A percentile compares a stretch with the other conserved stretches of the same genome.
Evolutionary conservation across 352 stramenopile species (phyloP).

Genomic region (Phytophthora colocasiae): DNA sequence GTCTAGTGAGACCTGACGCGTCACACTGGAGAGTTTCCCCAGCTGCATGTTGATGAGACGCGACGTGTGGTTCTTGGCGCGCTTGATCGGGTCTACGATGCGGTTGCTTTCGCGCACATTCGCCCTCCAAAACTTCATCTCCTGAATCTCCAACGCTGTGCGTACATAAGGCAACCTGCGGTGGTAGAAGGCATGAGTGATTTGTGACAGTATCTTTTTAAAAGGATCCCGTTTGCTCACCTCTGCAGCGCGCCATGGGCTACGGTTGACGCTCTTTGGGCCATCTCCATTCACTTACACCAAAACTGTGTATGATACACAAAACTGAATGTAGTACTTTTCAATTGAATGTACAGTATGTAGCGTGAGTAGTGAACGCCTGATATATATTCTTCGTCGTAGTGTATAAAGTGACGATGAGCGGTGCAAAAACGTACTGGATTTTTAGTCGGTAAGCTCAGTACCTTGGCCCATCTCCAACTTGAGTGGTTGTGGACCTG

Average conservation of each 20-base stretch:
- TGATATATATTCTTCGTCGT: no score
- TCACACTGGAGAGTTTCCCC: conserved; percentile 74
- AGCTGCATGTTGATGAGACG: conserved; percentile 86
- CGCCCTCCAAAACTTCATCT: conserved; percentile 89
- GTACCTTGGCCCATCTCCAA: no score
- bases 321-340: no score
- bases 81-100: conserved; percentile 82
- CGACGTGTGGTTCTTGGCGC: conserved; percentile 83
- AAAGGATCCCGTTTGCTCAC: conserved; percentile 28
- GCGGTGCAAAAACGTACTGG: no score
- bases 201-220: no score
- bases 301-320: no score
- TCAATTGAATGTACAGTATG: no score
- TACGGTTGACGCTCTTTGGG: conserved; percentile 38
- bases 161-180: conserved; percentile 79
- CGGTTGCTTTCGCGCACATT: conserved; percentile 77
- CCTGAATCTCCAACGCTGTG: conserved; percentile 83
- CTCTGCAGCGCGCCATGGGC: conserved; percentile 75
- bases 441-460: no score
- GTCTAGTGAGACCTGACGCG: conserved; percentile 69
- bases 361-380: no score
- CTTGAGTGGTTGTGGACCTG: no score
- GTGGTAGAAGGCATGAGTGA: background rate
- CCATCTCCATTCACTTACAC: no score
- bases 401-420: no score